Base-by-base conservation (phyloP, 2,329 filamentous ascomycete species). In the Claviceps capensis region DNA sequence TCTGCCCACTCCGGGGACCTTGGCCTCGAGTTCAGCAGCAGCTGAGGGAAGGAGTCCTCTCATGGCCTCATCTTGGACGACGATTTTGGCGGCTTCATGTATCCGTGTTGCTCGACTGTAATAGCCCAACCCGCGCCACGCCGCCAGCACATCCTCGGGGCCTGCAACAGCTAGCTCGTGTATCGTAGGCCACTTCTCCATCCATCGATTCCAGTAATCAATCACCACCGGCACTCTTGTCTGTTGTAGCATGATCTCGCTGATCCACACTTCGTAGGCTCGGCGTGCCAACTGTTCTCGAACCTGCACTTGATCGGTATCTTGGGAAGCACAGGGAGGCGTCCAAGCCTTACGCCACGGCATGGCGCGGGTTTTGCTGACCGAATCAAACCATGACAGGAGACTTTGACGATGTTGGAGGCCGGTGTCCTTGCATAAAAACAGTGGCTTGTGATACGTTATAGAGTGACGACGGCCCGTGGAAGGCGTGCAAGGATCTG, bases 161-260 rank as follows among this genome's bases (percentile, higher is more conserved):
- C 65, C 58, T 1, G 80, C 80, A 0, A 64, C 64, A 0, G 79
- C 78, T 6, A 83, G 70, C 22, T 76, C 73, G 1, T 71, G 69
- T 3, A 83, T 72, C 0, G 77, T 79, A 0, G 79, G 78, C 78
- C 79, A 83, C 52, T 72, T 72, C 1, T 63, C 68, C 68, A 80
- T 80, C 80, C 80, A 83, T 1, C 69, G 69, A 34, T 75, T 78
- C 76, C 79, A 83, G 61, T 83, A 83, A 48, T 75, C 77, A 19
- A 82, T 75, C 0, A 82, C 80, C 6, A 74, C 75, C 2, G 76
- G 72, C 4, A 83, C 80, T 30, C 80, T 76, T 2, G 80, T 83
- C 64, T 83, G 80, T 62, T 83, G 80, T 11, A 83, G 71, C 80
- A 83, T 83, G 57, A 82, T 77, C 65, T 83, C 80, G 59, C 75